Conservation (phyloP, 495 filamentous ascomycete species). For the Lasiosphaeriaceae sp. region DNA sequence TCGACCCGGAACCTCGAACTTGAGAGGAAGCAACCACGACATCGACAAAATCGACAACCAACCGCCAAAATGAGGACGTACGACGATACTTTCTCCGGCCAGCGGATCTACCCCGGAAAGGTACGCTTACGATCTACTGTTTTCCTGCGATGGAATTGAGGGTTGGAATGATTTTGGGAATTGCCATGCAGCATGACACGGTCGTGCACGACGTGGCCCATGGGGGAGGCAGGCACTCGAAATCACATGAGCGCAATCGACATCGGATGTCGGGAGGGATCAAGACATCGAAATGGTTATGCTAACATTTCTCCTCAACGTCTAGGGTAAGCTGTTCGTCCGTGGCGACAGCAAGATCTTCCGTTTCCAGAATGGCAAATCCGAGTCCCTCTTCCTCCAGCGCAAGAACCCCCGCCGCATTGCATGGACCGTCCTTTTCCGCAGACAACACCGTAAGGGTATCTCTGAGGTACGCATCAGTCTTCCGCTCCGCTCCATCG, state of each 20-base stretch:
- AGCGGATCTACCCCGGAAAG: slow-evolving; percentile 99
- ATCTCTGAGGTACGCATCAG: slow-evolving; percentile 86
- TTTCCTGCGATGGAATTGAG: background rate
- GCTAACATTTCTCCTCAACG: slow-evolving; percentile 25
- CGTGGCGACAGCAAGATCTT: slow-evolving; percentile 99
- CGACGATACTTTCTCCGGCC: slow-evolving; percentile 96
- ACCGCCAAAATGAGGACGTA: slow-evolving; percentile 91
- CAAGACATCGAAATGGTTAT: background rate
- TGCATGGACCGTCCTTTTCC: slow-evolving; percentile 96
- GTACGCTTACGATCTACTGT: slow-evolving; percentile 49
- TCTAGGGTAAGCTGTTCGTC: slow-evolving; percentile 95
- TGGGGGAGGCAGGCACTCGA: too few species aligned
- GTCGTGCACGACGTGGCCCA: too few species aligned
- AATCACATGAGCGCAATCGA: background rate
- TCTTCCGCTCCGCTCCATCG: background rate
- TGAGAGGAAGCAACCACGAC: slow-evolving; percentile 28
- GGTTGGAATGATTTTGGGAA: background rate
- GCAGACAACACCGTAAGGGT: slow-evolving; percentile 99
- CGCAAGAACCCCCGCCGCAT: slow-evolving; percentile 99
- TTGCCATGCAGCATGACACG: background rate
- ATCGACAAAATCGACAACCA: slow-evolving; percentile 36
- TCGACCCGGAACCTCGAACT: slow-evolving; percentile 30
- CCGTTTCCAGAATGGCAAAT: slow-evolving; percentile 99
- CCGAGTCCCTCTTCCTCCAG: slow-evolving; percentile 99
- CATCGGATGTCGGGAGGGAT: background rate